Evolutionary conservation across 768 basidiomycete species (phyloP).

Genomic region (Tricholoma furcatifolium): DNA sequence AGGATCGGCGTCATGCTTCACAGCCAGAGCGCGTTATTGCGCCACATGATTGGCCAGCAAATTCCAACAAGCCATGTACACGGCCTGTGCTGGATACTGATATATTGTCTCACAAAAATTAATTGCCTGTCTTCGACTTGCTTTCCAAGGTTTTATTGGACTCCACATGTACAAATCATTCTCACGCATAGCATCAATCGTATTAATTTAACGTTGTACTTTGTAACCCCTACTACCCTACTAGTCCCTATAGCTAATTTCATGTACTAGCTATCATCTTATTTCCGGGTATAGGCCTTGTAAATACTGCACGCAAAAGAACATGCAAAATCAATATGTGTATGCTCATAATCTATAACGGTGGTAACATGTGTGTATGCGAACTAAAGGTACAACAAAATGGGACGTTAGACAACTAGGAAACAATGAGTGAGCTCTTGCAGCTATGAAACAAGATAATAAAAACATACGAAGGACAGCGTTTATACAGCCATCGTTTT

Average conservation of each 20-base stretch:
- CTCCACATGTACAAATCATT: not conserved
- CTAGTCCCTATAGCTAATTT: too few relatives aligned
- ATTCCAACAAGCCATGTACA: too few relatives aligned
- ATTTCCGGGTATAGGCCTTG: too few relatives aligned
- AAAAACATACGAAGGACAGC: conserved; percentile 78
- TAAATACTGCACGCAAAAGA: too few relatives aligned
- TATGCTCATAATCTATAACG: not conserved
- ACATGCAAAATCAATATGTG: too few relatives aligned
- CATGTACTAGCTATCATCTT: too few relatives aligned
- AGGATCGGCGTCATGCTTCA: too few relatives aligned
- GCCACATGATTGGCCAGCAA: too few relatives aligned
- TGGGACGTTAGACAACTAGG: conserved; percentile 26
- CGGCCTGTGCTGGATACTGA: too few relatives aligned
- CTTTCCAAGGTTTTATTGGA: not conserved
- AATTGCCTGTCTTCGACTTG: not conserved
- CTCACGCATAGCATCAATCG: not conserved
- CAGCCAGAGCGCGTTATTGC: too few relatives aligned
- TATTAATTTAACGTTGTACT: not conserved
- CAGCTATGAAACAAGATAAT: not conserved
- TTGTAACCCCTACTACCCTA: too few relatives aligned
- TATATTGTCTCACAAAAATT: too few relatives aligned
- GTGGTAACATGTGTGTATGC: not conserved
- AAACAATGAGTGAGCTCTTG: not conserved
- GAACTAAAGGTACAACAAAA: conserved; percentile 16
- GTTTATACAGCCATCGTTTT: conserved; percentile 96